These are phyloP conservation scores for Hydrangea macrophylla DNA, from an alignment of 148 eudicot genomes.

Conservation along the genomic window DNA sequence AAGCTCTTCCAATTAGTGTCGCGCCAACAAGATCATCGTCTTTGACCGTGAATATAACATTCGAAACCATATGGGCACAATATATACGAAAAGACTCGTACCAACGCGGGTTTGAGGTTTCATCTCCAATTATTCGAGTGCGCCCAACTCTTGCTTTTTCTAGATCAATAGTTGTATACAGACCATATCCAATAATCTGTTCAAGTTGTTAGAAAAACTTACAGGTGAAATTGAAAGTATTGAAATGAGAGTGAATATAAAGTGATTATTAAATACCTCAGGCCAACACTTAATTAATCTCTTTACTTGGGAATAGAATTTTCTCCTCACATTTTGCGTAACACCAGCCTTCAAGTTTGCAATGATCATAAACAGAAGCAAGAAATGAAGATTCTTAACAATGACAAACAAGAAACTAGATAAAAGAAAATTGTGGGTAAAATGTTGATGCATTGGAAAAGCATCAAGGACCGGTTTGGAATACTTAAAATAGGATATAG, in stretches of 20 bases:
- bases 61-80: slow-evolving; percentile 56
- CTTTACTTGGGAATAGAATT: slow-evolving; percentile 37
- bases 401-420: too few relatives aligned
- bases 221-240: neutral
- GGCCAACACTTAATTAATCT: slow-evolving; percentile 37
- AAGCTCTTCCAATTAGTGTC: slow-evolving; percentile 72
- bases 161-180: slow-evolving; percentile 70
- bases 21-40: slow-evolving; percentile 64
- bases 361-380: neutral
- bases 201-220: neutral
- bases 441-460: too few relatives aligned
- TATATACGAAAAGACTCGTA: slow-evolving; percentile 51
- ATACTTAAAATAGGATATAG: too few relatives aligned
- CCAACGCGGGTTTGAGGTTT: slow-evolving; percentile 55
- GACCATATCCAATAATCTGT: slow-evolving; percentile 41
- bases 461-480: too few relatives aligned
- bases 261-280: slow-evolving; percentile 30
- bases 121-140: slow-evolving; percentile 36
- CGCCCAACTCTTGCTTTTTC: slow-evolving; percentile 65
- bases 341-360: slow-evolving; percentile 23
- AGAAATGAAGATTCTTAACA: too few relatives aligned
- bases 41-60: slow-evolving; percentile 62
- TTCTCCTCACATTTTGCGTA: slow-evolving; percentile 35
- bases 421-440: too few relatives aligned
- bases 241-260: neutral